Base-by-base conservation (phyloP, 768 basidiomycete species). In the Lactarius vividus region DNA sequence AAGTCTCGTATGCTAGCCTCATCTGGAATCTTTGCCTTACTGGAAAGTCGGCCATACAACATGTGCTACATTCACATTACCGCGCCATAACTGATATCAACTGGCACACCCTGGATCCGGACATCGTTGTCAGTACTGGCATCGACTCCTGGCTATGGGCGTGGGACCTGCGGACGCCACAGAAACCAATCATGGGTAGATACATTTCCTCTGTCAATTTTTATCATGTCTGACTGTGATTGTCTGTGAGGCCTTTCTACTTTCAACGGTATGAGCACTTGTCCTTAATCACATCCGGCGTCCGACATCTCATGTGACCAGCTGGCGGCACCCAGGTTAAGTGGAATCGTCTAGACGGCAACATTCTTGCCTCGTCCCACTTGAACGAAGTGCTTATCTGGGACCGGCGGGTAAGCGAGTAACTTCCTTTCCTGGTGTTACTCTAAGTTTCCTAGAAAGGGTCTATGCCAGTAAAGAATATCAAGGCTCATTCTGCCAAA, bases 21-120 rank as follows among this genome's bases (percentile, higher is more conserved):
- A 93, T 99, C 64, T 99, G 97, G 96, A 97, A 98, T 76, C 79
- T 98, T n/a, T 75, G 85, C 62, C 79, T 89, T 52, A 75, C 81
- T 18, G 86, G 86, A 18, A 89, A 90, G 71, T 89, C 88, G 1
- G 88, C 89, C 2, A 93, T 99, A 39, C 83, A 94, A 70, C 86
- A 91, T 66, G 88, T 93, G 37, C 81, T 98, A 5, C 88, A 89
- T 66, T 89, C 92, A 1, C 97, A 99, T 73, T 92, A 94, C 68
- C 88, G 96, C 54, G 94, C 95, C 5, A 95, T 99, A 61, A 98
- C 97, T 3, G 97, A 99, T 73, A 93, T 98, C 73, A 98, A 99
- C 73, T 99, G 96, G 96, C 92, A 94, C 72, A 89, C 89, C 0
- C 83, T 84, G 4, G 88, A 95, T 71, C 89, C 91, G 5, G 87